A percentile compares a stretch with the other conserved stretches of the same genome.
Conservation (phyloP, 129 eudicot species). For the Tagetes patula region DNA sequence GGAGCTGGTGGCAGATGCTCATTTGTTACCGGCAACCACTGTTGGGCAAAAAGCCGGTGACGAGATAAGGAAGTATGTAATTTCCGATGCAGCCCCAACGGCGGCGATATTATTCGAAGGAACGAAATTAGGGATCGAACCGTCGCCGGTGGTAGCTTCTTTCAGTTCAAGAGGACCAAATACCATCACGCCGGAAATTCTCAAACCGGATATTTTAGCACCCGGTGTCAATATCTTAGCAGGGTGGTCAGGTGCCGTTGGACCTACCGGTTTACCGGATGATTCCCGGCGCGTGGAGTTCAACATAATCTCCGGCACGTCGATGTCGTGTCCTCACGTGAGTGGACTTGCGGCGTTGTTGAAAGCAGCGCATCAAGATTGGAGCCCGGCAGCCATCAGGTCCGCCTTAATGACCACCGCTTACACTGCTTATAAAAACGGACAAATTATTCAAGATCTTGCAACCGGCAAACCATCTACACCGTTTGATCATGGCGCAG, state of each 20-base stretch:
- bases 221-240: conserved; percentile 97
- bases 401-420: conserved; percentile 98
- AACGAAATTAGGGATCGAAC: conserved; percentile 80
- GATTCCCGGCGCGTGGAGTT: conserved; percentile 73
- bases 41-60: conserved; percentile 77
- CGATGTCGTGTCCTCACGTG: conserved; percentile 98
- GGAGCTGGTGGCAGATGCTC: conserved; percentile 95
- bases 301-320: conserved; percentile 92
- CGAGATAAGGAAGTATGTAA: conserved; percentile 51
- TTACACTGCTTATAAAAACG: conserved; percentile 63
- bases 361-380: conserved; percentile 82
- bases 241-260: conserved; percentile 73
- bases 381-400: conserved; percentile 90
- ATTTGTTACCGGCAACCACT: conserved; percentile 78
- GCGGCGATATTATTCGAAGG: conserved; percentile 73
- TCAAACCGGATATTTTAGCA: conserved; percentile 84
- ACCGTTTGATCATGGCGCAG: conserved; percentile 92
- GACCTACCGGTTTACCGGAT: conserved; percentile 78
- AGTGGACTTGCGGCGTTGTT: conserved; percentile 90
- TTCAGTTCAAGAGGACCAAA: conserved; percentile 95
- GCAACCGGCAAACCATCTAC: conserved; percentile 93
- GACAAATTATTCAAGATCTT: conserved; percentile 52
- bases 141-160: conserved; percentile 97
- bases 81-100: conserved; percentile 57
- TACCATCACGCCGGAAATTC: conserved; percentile 69